Percentiles rank a stretch among this genome's conserved stretches.
These are phyloP conservation scores for Colletotrichum caudatum DNA, from an alignment of 2,329 filamentous ascomycete species.

Conservation along the genomic window DNA sequence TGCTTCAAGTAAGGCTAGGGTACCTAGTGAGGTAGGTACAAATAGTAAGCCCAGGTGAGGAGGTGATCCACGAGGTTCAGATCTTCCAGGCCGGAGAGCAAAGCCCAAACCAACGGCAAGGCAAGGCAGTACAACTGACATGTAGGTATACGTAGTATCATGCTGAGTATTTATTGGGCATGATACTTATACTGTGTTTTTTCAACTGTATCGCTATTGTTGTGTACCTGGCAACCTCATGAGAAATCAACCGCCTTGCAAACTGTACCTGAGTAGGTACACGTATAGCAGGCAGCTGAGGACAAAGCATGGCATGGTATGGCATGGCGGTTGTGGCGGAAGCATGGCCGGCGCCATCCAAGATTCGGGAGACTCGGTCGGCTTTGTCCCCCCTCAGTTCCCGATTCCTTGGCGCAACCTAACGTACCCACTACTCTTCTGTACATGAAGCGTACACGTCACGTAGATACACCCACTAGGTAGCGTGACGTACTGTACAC, in stretches of 20 bases:
- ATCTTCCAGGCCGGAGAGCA: not conserved
- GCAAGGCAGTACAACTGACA: not conserved
- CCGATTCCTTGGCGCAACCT: constrained; percentile 22
- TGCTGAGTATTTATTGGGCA: too few relatives aligned
- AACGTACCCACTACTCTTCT: too few relatives aligned
- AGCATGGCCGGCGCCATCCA: not conserved
- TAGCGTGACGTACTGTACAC: not conserved
- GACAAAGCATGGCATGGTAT: constrained; percentile 16
- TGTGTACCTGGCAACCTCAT: too few relatives aligned
- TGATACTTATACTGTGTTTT: too few relatives aligned
- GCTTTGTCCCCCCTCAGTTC: constrained; percentile 7
- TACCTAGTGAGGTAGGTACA: too few relatives aligned
- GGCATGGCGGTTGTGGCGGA: constrained; percentile 5
- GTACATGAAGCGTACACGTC: not conserved
- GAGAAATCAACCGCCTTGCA: too few relatives aligned
- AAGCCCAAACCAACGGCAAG: constrained; percentile 6
- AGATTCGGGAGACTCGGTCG: not conserved
- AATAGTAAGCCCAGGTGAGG: constrained; percentile 12
- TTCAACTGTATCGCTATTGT: too few relatives aligned
- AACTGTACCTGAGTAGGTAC: too few relatives aligned
- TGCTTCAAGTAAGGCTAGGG: not conserved
- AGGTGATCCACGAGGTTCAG: not conserved
- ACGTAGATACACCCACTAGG: not conserved
- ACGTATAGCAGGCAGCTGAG: not conserved
- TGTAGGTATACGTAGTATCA: not conserved